Percentiles rank a stretch among this genome's conserved stretches.
Conservation (phyloP, 2,329 filamentous ascomycete species). For the Neonectria sp. region DNA sequence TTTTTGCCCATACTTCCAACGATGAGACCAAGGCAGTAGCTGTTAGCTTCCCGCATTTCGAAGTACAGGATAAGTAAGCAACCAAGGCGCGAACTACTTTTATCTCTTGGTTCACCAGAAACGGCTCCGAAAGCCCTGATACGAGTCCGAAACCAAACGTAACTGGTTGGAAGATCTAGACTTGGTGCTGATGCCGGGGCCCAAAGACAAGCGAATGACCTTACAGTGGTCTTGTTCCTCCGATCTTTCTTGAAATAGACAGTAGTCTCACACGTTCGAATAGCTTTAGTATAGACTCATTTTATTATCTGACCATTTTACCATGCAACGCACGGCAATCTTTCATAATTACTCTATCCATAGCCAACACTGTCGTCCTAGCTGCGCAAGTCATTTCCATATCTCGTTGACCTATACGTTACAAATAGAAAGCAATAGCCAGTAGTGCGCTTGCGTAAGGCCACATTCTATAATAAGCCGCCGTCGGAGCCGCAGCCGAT, state of each 20-base stretch:
- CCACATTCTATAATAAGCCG: neutral
- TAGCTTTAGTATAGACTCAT: neutral
- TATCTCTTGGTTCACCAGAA: too few species aligned
- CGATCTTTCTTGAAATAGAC: too few species aligned
- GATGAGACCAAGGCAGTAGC: neutral
- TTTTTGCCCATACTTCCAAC: conserved; percentile 13
- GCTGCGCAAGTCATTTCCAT: neutral
- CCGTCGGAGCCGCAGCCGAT: neutral
- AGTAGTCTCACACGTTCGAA: neutral
- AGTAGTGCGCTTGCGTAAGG: conserved; percentile 10
- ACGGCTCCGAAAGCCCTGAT: too few species aligned
- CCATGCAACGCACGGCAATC: neutral
- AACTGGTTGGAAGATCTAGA: too few species aligned
- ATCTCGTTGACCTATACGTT: neutral
- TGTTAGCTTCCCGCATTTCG: neutral
- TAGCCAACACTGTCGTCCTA: neutral
- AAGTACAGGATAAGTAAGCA: neutral
- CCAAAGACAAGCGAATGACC: too few species aligned
- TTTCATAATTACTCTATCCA: neutral
- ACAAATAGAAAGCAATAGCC: neutral
- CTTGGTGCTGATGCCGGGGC: too few species aligned
- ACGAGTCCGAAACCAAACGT: too few species aligned
- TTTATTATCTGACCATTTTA: neutral
- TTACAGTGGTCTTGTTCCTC: too few species aligned
- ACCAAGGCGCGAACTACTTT: neutral